Evolutionary conservation across 805 yeast species (phyloP), one percentile per base, ranked within the genome.

Genomic region (Barnettozyma pratensis): DNA sequence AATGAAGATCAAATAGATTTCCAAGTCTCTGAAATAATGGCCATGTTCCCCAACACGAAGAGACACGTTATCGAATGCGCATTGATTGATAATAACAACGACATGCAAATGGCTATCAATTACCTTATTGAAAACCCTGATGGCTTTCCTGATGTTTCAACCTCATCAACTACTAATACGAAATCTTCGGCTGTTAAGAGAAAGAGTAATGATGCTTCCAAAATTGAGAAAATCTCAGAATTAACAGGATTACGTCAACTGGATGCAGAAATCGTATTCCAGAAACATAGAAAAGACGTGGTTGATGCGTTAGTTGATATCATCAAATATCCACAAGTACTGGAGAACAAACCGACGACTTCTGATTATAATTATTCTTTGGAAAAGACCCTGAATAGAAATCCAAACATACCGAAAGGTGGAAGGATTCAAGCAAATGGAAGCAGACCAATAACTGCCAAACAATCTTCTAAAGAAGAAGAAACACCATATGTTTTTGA

Each of bases 361-460:
- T 19, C 11, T 14, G 26, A 44, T 35, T 27, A 5, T 28, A 19
- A 19, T 19, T 19, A 19, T 19, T 19, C 19, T 19, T 19, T 19
- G 19, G 19, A n/a, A 4, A 19, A 31, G 19, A 31, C n/a, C 9
- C 9, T 12, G 14, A 26, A 19, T 19, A 19, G 19, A 5, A 34
- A 12, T 11, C 6, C 31, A 11, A 14, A 10, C 5, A 41, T 46
- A 9, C 49, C 49, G 9, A 37, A 7, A 37, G 49, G 49, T 41
- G 49, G 49, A 5, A 31, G 45, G 19, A 45, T 46, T 27, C 49
- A 46, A 27, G 19, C 44, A 12, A 36, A 29, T 9, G 9, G 14
- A 7, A 7, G 11, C 29, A 29, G 44, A 14, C 4, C 40, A 9
- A 27, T 8, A 14, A 14, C 11, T 3, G 9, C 35, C 26, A 26